phyloP scores from a whole-genome alignment of 2,329 filamentous ascomycete genomes.

The Nakataea oryzae region DNA sequence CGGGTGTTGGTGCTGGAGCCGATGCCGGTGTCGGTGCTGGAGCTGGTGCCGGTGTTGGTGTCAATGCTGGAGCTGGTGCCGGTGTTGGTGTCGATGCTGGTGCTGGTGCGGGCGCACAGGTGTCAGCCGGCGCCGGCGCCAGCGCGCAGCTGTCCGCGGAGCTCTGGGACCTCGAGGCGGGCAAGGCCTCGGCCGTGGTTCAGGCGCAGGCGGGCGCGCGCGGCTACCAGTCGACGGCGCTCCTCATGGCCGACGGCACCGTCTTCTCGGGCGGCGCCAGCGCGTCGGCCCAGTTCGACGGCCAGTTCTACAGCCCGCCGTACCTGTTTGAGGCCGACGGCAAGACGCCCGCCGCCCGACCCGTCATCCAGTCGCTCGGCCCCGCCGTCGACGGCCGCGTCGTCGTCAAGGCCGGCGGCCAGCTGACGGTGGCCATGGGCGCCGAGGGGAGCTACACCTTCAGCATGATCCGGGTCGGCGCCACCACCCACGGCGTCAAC shows the following conservation, averaged over 20 bases:
- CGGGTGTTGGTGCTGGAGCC: too few species aligned
- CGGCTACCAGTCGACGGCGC: slow-evolving; percentile 36
- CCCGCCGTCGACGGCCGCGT: slow-evolving; percentile 11
- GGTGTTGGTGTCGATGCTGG: too few species aligned
- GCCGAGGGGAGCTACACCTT: not conserved
- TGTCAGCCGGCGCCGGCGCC: too few species aligned
- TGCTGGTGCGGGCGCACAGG: too few species aligned
- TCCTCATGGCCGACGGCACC: slow-evolving; percentile 37
- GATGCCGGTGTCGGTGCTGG: too few species aligned
- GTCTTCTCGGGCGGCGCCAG: slow-evolving; percentile 41
- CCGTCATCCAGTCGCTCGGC: slow-evolving; percentile 25
- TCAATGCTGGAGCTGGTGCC: too few species aligned
- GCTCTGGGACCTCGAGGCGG: slow-evolving; percentile 15
- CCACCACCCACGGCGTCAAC: slow-evolving; percentile 15
- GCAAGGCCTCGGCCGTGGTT: slow-evolving; percentile 12
- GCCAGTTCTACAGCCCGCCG: slow-evolving; percentile 42
- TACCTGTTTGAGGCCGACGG: slow-evolving; percentile 41
- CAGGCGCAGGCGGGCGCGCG: slow-evolving; percentile 27
- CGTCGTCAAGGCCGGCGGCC: not conserved
- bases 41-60: too few species aligned
- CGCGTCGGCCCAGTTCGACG: slow-evolving; percentile 41
- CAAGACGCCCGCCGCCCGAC: slow-evolving; percentile 22
- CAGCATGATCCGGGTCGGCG: slow-evolving; percentile 11
- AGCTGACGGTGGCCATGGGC: not conserved
- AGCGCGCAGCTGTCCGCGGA: not conserved